Base-by-base conservation (phyloP, 441 rosid genomes). In the Corymbia citriodora region DNA sequence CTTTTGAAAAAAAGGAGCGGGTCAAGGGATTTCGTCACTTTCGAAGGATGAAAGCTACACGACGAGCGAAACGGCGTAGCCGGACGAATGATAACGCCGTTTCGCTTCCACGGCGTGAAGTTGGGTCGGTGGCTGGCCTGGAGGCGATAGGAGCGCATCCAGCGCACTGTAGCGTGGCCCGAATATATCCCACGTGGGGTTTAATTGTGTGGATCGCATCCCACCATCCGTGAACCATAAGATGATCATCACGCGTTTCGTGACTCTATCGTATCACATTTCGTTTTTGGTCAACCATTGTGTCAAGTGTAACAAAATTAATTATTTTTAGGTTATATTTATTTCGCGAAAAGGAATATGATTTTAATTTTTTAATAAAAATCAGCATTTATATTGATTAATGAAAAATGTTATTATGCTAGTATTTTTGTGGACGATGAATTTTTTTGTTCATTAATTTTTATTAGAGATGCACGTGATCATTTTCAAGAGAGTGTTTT, bases 401-500 rank as follows among this genome's bases (percentile, higher is more conserved):
- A 72, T 72, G 0, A 33, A 70, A 33, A 9, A 33, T 70, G 3
- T 33, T 15, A 36, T 19, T 36, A 36, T 36, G 6, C 10, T 74
- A 21, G 2, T 1, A 40, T 40, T 74, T 74, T 7, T 40, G 0
- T 3, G 1, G 16, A 40, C 0, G 8, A 79, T 45, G 6, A 79
- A 18, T 36, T 74, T 18, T 1, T 19, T 74, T 3, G 2, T 23
- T 79, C 9, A 0, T 45, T 40, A 4, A 40, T 40, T 40, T 72
- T 74, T 40, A 40, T 40, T 31, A 68, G 0, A 0, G 74, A 68
- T 31, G 8, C 21, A 68, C 2, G 0, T 6, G 2, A 68, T 31
- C 6, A 31, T 31, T 31, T 68, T 68, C 0, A 1, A 0, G 0
- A 31, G 31, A 16, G 1, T 2, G 17, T 16, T 31, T 14, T 68